Conservation (phyloP, 2,329 filamentous ascomycete genomes). For the Stemphylium lycopersici region DNA sequence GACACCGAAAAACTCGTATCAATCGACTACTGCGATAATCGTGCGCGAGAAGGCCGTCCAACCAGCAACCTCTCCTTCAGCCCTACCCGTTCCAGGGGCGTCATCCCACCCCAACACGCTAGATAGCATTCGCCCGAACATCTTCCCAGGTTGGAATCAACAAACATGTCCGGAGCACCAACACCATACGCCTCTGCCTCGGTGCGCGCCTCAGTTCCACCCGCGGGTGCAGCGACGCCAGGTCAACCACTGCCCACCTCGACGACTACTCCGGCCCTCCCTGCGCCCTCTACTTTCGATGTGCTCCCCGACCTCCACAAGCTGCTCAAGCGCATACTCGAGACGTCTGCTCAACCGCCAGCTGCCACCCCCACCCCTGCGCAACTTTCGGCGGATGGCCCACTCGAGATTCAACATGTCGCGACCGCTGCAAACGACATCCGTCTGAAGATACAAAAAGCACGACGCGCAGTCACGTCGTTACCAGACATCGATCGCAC, state of each 20-base stretch:
- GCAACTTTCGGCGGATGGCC: conserved; percentile 37
- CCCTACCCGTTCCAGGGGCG: conserved; percentile 24
- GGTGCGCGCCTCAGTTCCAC: conserved; percentile 38
- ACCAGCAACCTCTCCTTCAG: conserved; percentile 20
- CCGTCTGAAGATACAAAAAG: conserved; percentile 83
- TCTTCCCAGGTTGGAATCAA: conserved; percentile 3
- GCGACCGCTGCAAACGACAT: conserved; percentile 77
- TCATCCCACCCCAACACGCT: conserved; percentile 31
- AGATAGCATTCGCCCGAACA: conserved; percentile 9
- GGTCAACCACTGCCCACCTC: conserved; percentile 30
- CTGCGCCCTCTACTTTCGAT: conserved; percentile 84
- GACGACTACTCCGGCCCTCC: conserved; percentile 62
- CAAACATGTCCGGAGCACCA: conserved; percentile 42
- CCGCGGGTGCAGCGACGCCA: conserved; percentile 41
- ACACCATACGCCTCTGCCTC: conserved; percentile 43
- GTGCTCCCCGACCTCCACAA: conserved; percentile 80
- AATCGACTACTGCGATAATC: conserved; percentile 8
- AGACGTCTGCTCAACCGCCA: conserved; percentile 46
- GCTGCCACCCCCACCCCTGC: conserved; percentile 32
- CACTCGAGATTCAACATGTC: conserved; percentile 75
- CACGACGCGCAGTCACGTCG: conserved; percentile 67
- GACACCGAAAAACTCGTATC: conserved; percentile 4
- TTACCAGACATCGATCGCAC: conserved; percentile 74
- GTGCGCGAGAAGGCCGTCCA: conserved; percentile 16
- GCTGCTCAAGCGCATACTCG: conserved; percentile 76